Evolutionary conservation across 768 basidiomycete species (phyloP).

Genomic region (Hortiboletus campestris): DNA sequence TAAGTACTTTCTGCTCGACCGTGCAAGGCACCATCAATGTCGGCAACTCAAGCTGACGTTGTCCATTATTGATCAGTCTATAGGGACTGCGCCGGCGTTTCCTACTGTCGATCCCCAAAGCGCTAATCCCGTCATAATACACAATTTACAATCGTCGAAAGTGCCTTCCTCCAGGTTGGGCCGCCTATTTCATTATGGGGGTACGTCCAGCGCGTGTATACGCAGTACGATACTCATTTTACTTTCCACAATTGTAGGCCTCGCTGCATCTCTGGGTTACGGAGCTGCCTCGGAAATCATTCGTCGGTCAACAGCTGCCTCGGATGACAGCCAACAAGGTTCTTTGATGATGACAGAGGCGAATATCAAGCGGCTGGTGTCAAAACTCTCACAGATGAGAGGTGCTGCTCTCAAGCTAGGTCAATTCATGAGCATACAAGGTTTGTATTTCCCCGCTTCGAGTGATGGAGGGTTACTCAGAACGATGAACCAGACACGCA

Average conservation of each 20-base stretch:
- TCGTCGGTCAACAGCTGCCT: conserved; percentile 55
- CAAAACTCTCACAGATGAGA: conserved; percentile 92
- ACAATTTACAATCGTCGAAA: conserved; percentile 72
- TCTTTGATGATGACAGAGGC: conserved; percentile 87
- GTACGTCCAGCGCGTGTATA: conserved; percentile 37
- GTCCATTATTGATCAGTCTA: conserved; percentile 3
- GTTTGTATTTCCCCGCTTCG: conserved; percentile 28
- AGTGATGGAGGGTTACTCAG: not conserved
- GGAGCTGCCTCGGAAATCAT: conserved; percentile 88
- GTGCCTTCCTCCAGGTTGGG: conserved; percentile 91
- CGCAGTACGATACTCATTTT: not conserved
- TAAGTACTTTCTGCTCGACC: not conserved
- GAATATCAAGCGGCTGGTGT: conserved; percentile 86
- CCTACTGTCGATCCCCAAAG: not conserved
- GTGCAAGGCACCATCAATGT: not conserved
- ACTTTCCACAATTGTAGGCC: conserved; percentile 53
- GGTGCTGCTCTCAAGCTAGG: conserved; percentile 96
- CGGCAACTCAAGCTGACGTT: not conserved
- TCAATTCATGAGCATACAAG: conserved; percentile 98
- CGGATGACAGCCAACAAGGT: conserved; percentile 33
- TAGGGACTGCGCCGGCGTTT: not conserved
- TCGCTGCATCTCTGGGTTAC: conserved; percentile 85
- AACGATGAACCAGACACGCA: conserved; percentile 66
- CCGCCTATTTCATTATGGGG: conserved; percentile 91
- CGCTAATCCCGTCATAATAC: conserved; percentile 14